A percentile compares a stretch with the other conserved stretches of the same genome.
Evolutionary conservation across 371 early-diverging fungal genomes (phyloP).

Genomic region (Mucor irregularis): DNA sequence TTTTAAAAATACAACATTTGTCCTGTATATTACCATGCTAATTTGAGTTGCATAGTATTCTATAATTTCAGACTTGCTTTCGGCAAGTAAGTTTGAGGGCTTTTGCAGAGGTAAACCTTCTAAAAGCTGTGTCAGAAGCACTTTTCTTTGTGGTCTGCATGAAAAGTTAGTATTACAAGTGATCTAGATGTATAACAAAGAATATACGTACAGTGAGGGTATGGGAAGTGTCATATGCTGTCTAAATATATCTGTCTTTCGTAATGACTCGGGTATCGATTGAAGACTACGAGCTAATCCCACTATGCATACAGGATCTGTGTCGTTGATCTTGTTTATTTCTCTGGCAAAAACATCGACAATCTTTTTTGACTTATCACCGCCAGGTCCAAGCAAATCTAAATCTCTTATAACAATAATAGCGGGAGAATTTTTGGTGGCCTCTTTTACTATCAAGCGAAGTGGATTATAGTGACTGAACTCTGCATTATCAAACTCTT

Average conservation of each 20-base stretch:
- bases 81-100: too few species aligned
- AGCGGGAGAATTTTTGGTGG: slow-evolving; percentile 20
- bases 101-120: slow-evolving; percentile 5
- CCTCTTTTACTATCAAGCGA: slow-evolving; percentile 21
- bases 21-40: slow-evolving; percentile 40
- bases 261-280: slow-evolving; percentile 29
- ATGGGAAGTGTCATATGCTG: slow-evolving; percentile 44
- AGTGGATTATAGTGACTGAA: slow-evolving; percentile 38
- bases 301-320: slow-evolving; percentile 27
- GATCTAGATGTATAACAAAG: too few species aligned
- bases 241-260: slow-evolving; percentile 37
- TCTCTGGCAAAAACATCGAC: slow-evolving; percentile 16
- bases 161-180: not conserved
- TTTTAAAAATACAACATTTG: too few species aligned
- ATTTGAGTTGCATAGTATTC: slow-evolving; percentile 30
- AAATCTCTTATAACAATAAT: slow-evolving; percentile 31
- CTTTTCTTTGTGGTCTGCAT: slow-evolving; percentile 29
- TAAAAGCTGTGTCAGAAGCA: slow-evolving; percentile 18
- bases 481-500: slow-evolving; percentile 24
- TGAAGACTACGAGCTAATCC: slow-evolving; percentile 33
- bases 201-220: slow-evolving; percentile 34
- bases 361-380: slow-evolving; percentile 18
- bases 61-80: not conserved
- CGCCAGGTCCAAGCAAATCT: slow-evolving; percentile 17
- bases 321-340: slow-evolving; percentile 18